Evolutionary conservation across 805 yeast genomes (phyloP).

Genomic region (Teunomyces barrocoloradensis): DNA sequence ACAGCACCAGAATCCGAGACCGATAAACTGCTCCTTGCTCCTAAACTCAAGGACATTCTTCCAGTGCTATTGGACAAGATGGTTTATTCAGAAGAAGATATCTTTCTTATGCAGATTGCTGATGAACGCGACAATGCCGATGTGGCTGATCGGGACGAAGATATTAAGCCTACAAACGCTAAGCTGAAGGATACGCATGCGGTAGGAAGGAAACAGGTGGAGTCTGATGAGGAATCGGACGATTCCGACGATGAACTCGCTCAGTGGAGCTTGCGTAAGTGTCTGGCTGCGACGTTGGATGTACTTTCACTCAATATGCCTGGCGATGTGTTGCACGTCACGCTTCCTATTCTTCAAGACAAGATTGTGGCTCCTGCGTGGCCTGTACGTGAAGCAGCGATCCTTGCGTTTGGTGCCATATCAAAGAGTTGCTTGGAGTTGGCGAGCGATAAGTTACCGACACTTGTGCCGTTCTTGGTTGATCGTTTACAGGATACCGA

Average conservation of each 20-base stretch:
- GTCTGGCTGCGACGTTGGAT: conserved; percentile 92
- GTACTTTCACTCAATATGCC: conserved; percentile 70
- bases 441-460: conserved; percentile 70
- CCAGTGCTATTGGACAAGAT: conserved; percentile 77
- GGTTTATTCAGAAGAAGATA: conserved; percentile 85
- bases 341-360: conserved; percentile 74
- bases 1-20: conserved; percentile 50
- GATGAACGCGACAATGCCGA: conserved; percentile 76
- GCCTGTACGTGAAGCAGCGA: conserved; percentile 91
- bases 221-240: conserved; percentile 64
- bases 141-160: conserved; percentile 81
- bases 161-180: conserved; percentile 78
- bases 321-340: conserved; percentile 57
- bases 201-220: conserved; percentile 12
- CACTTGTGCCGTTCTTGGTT: conserved; percentile 79
- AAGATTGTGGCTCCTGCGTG: conserved; percentile 70
- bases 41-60: conserved; percentile 60
- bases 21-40: conserved; percentile 41
- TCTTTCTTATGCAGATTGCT: conserved; percentile 56
- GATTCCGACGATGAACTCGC: conserved; percentile 52
- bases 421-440: conserved; percentile 82
- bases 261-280: conserved; percentile 90
- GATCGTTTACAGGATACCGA: conserved; percentile 72
- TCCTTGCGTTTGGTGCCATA: conserved; percentile 92
- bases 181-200: conserved; percentile 50